Percentiles rank a stretch among this genome's conserved stretches.
phyloP scores from a whole-genome alignment of 768 basidiomycete species.

The button mushroom (Agaricus bisporus) region DNA sequence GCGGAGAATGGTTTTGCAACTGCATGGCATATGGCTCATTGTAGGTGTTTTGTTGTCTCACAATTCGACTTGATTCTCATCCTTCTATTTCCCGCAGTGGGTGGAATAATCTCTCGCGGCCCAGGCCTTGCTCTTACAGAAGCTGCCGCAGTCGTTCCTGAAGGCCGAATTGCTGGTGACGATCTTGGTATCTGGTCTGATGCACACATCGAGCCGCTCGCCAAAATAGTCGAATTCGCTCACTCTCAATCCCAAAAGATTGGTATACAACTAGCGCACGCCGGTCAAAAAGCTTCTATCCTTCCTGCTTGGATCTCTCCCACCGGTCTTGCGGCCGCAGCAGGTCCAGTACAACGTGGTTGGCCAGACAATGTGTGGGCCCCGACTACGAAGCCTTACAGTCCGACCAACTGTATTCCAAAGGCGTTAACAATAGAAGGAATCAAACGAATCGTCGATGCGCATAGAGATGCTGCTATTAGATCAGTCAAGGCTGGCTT shows the following conservation, averaged over 20 bases:
- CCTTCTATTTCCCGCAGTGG: slow-evolving; percentile 26
- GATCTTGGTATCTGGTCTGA: slow-evolving; percentile 60
- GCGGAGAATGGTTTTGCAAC: slow-evolving; percentile 44
- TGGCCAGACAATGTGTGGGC: slow-evolving; percentile 50
- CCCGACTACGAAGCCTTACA: slow-evolving; percentile 45
- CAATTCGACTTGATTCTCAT: slow-evolving; percentile 7
- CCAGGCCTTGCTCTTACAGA: slow-evolving; percentile 58
- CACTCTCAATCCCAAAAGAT: slow-evolving; percentile 64
- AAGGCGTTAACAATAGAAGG: slow-evolving; percentile 49
- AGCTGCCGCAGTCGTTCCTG: slow-evolving; percentile 50
- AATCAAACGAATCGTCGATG: slow-evolving; percentile 49
- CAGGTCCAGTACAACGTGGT: slow-evolving; percentile 25
- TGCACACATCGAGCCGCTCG: slow-evolving; percentile 24
- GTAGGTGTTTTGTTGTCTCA: slow-evolving; percentile 32
- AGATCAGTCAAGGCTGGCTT: slow-evolving; percentile 53
- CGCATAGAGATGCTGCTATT: slow-evolving; percentile 45
- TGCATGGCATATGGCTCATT: slow-evolving; percentile 54
- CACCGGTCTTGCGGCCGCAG: slow-evolving; percentile 15
- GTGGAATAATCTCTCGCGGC: slow-evolving; percentile 41
- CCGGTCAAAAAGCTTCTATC: slow-evolving; percentile 65
- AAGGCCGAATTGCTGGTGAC: slow-evolving; percentile 57
- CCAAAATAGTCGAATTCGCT: slow-evolving; percentile 43
- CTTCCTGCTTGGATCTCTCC: slow-evolving; percentile 50
- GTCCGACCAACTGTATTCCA: slow-evolving; percentile 40
- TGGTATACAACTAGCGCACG: slow-evolving; percentile 70